A percentile compares a stretch with the other conserved stretches of the same genome.
Evolutionary conservation across 2,329 filamentous ascomycete species (phyloP).

Genomic region (Ilyonectria mors-panacis): DNA sequence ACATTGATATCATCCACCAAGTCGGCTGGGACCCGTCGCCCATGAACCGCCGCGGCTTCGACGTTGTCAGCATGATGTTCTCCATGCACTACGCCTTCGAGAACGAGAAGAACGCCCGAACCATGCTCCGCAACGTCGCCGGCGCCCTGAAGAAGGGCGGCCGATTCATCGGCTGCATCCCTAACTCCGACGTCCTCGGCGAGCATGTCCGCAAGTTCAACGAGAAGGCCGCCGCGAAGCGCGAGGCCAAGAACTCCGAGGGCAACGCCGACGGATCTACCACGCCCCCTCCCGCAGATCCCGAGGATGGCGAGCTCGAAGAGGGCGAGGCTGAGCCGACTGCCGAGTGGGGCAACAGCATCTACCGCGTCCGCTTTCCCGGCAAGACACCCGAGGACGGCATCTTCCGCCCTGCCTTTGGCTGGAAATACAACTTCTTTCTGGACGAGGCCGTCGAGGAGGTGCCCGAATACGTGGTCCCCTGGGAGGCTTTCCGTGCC

Average conservation of each 20-base stretch:
- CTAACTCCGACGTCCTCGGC: constrained; percentile 94
- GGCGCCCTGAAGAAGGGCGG: constrained; percentile 93
- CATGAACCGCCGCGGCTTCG: constrained; percentile 85
- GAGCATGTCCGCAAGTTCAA: constrained; percentile 85
- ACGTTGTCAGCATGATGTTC: constrained; percentile 99
- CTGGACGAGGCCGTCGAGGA: constrained; percentile 96
- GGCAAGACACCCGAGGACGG: constrained; percentile 87
- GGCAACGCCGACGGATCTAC: constrained; percentile 39
- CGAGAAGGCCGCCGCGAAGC: constrained; percentile 60
- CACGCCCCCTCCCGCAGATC: constrained; percentile 47
- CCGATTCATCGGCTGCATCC: constrained; percentile 93
- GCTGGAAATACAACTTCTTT: constrained; percentile 98
- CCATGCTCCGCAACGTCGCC: constrained; percentile 94
- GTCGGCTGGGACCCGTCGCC: constrained; percentile 89
- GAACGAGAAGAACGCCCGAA: constrained; percentile 88
- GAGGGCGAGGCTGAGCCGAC: constrained; percentile 75
- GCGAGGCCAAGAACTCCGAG: constrained; percentile 44
- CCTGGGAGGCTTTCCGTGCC: constrained; percentile 97
- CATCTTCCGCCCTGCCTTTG: constrained; percentile 93
- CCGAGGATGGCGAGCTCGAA: constrained; percentile 65
- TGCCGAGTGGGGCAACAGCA: constrained; percentile 92
- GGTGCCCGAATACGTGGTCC: constrained; percentile 97
- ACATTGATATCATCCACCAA: constrained; percentile 84
- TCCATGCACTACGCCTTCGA: constrained; percentile 99
- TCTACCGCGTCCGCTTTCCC: constrained; percentile 92